phyloP scores from a whole-genome alignment of 2,329 filamentous ascomycete genomes.

The Pestalotiopsis sp. region DNA sequence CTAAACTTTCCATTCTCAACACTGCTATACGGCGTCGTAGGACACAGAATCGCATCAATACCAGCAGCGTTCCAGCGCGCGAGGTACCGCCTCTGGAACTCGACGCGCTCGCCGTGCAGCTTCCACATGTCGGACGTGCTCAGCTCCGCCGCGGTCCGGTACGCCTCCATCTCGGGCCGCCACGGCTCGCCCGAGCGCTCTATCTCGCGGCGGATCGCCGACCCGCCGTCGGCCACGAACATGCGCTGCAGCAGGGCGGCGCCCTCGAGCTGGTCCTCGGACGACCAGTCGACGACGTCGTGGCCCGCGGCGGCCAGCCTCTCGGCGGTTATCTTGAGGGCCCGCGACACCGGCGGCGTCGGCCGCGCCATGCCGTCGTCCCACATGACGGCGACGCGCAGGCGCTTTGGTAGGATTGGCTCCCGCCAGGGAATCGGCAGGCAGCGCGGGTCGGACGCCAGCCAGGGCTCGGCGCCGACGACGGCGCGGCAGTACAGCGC shows the following conservation, averaged over 20 bases:
- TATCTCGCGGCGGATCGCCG: conserved; percentile 39
- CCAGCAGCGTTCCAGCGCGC: conserved; percentile 47
- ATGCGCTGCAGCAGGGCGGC: conserved; percentile 40
- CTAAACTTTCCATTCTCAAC: conserved; percentile 44
- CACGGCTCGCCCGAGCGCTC: conserved; percentile 42
- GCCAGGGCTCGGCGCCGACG: conserved; percentile 56
- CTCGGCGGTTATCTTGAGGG: conserved; percentile 46
- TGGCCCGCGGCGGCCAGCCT: conserved; percentile 48
- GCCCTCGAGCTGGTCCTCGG: conserved; percentile 42
- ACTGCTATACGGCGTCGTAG: conserved; percentile 48
- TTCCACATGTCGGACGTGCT: conserved; percentile 49
- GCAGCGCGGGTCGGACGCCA: conserved; percentile 53
- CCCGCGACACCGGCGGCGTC: conserved; percentile 65
- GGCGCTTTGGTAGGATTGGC: conserved; percentile 33
- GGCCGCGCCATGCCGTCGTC: conserved; percentile 66
- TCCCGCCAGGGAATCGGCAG: conserved; percentile 59
- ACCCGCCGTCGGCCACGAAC: conserved; percentile 51
- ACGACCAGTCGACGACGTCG: conserved; percentile 55
- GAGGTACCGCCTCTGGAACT: conserved; percentile 47
- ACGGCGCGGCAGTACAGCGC: conserved; percentile 55
- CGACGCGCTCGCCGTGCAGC: conserved; percentile 45
- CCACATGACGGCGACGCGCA: conserved; percentile 65
- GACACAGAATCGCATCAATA: conserved; percentile 65
- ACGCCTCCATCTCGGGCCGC: conserved; percentile 28
- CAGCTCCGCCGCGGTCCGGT: conserved; percentile 35